Evolutionary conservation across 1,284 basidiomycete species (phyloP).

Genomic region (Leccinum ponderosum): DNA sequence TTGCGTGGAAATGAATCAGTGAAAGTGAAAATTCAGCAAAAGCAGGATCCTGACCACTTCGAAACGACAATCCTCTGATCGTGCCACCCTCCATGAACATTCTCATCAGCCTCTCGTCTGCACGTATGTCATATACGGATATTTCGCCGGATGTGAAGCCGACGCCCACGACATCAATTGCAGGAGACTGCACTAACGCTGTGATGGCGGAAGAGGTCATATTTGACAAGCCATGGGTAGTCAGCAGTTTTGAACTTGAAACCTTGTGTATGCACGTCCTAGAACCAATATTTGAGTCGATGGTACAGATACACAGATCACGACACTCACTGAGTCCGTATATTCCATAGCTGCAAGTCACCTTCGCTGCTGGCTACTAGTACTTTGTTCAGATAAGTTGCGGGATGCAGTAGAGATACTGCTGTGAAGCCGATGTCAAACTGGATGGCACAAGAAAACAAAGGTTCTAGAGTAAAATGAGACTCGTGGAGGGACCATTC

Average conservation of each 20-base stretch:
- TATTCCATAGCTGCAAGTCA: slow-evolving; percentile 92
- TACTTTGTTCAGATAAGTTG: slow-evolving; percentile 97
- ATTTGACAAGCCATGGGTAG: slow-evolving; percentile 43
- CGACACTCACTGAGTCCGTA: slow-evolving; percentile 70
- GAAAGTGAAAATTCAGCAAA: neutral
- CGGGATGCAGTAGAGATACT: slow-evolving; percentile 84
- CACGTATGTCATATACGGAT: slow-evolving; percentile 85
- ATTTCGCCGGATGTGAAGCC: slow-evolving; percentile 90
- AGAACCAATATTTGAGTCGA: slow-evolving; percentile 4
- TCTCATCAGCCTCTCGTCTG: slow-evolving; percentile 86
- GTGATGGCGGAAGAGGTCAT: slow-evolving; percentile 65
- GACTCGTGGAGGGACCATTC: neutral
- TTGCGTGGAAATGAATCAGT: slow-evolving; percentile 30
- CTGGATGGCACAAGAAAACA: slow-evolving; percentile 51
- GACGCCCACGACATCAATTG: slow-evolving; percentile 92
- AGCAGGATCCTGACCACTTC: slow-evolving; percentile 65
- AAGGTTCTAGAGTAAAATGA: slow-evolving; percentile 23
- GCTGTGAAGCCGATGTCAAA: slow-evolving; percentile 85
- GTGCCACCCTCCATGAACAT: slow-evolving; percentile 87
- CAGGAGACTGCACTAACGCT: slow-evolving; percentile 86
- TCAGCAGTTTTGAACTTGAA: slow-evolving; percentile 49
- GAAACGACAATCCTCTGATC: slow-evolving; percentile 79
- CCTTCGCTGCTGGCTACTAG: slow-evolving; percentile 86
- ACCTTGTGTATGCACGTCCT: slow-evolving; percentile 73
- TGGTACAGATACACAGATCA: neutral